These are phyloP conservation scores for Eucalyptus tenuipes DNA, from an alignment of 345 rosid genomes.

Conservation along the genomic window DNA sequence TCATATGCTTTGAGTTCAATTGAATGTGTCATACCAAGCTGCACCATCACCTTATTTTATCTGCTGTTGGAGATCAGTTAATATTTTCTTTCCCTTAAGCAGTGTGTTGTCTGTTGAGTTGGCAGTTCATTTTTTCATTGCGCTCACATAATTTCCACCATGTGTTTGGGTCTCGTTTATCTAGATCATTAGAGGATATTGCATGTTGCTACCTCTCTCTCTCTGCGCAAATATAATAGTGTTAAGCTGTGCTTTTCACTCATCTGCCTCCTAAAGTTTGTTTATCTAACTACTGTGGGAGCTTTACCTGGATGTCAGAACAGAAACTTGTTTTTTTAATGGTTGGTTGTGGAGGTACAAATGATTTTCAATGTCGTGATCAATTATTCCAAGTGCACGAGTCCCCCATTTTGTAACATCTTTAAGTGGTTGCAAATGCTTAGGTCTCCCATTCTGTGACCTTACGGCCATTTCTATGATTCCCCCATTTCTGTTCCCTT, in stretches of 20 bases:
- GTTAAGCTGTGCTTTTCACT: not conserved
- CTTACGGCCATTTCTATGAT: not conserved
- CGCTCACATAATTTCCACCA: not conserved
- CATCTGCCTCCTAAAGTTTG: not conserved
- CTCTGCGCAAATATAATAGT: not conserved
- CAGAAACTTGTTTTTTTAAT: not conserved
- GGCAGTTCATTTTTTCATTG: not conserved
- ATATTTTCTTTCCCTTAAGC: too few species aligned
- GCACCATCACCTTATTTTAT: not conserved
- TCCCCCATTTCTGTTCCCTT: not conserved
- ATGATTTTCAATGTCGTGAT: not conserved
- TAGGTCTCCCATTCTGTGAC: not conserved
- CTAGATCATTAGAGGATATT: not conserved
- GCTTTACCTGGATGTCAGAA: not conserved
- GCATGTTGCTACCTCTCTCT: not conserved
- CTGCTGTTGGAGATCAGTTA: not conserved
- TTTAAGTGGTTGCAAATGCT: not conserved
- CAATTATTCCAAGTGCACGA: not conserved
- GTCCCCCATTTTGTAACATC: not conserved
- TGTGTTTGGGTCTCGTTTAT: not conserved
- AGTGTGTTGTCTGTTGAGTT: not conserved
- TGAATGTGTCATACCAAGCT: not conserved
- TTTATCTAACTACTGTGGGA: not conserved
- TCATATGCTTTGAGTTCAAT: not conserved
- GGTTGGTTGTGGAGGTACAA: not conserved